These are phyloP conservation scores for Phtheirospermum japonicum DNA, from an alignment of 257 asterid species.

Conservation along the genomic window DNA sequence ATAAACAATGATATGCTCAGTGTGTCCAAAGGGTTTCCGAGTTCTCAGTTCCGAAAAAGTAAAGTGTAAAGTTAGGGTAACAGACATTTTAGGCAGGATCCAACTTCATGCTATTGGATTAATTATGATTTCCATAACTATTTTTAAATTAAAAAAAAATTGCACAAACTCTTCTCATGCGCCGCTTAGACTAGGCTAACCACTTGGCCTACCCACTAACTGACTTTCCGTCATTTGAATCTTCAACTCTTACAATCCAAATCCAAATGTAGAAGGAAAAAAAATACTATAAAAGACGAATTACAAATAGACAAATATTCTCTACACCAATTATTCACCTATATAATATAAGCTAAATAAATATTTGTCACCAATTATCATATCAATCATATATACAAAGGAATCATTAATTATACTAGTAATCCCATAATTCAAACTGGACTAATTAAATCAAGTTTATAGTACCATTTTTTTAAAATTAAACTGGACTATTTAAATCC, in stretches of 20 bases:
- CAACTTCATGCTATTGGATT: slow-evolving; percentile 25
- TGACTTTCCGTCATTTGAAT: slow-evolving; percentile 11
- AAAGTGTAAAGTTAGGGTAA: slow-evolving; percentile 23
- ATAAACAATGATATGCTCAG: not conserved
- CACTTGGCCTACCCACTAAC: slow-evolving; percentile 33
- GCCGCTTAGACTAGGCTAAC: slow-evolving; percentile 27
- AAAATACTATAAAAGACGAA: no score
- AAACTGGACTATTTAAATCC: no score
- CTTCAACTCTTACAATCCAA: slow-evolving; percentile 23
- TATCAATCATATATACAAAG: no score
- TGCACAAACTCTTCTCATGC: slow-evolving; percentile 31
- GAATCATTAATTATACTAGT: no score
- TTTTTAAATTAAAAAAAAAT: not conserved
- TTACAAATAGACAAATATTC: no score
- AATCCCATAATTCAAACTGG: no score
- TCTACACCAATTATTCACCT: no score
- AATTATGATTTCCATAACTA: slow-evolving; percentile 4
- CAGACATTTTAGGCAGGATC: slow-evolving; percentile 33
- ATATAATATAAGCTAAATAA: no score
- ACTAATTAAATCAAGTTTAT: no score
- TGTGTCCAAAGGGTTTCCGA: not conserved
- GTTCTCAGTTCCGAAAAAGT: slow-evolving; percentile 18
- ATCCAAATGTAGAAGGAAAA: slow-evolving; percentile 22
- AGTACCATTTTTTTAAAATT: no score
- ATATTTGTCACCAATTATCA: no score